Conservation (phyloP, 768 basidiomycete species). For the Phlebiopsis gigantea region DNA sequence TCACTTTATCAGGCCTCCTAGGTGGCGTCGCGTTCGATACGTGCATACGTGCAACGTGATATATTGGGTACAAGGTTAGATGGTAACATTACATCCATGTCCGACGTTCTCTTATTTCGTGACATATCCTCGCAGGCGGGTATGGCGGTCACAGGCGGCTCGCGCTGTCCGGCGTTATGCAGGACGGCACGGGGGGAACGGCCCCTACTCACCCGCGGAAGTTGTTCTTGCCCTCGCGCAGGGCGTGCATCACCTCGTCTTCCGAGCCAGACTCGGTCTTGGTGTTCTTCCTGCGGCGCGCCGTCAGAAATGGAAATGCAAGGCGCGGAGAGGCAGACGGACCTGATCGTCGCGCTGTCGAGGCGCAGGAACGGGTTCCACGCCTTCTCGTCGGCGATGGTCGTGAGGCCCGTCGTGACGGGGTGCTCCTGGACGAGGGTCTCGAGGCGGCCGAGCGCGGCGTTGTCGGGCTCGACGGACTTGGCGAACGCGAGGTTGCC, state of each 20-base stretch:
- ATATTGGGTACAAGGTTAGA: not conserved
- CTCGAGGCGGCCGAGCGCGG: conserved; percentile 52
- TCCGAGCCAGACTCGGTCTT: conserved; percentile 28
- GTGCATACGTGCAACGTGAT: not conserved
- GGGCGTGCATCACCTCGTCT: conserved; percentile 61
- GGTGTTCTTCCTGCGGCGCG: conserved; percentile 42
- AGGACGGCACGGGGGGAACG: not conserved
- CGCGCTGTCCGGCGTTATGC: not conserved
- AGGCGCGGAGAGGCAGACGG: conserved; percentile 20
- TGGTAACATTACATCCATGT: not conserved
- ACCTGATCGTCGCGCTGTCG: conserved; percentile 58
- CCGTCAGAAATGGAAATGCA: not conserved
- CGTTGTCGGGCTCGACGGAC: conserved; percentile 57
- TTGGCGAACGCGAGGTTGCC: conserved; percentile 69
- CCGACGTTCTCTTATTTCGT: too few species aligned
- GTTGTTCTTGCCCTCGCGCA: conserved; percentile 83
- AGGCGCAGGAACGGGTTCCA: conserved; percentile 97
- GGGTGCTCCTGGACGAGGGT: conserved; percentile 53
- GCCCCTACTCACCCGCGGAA: conserved; percentile 52
- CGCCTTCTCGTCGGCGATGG: conserved; percentile 88
- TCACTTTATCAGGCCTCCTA: too few species aligned
- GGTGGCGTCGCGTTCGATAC: not conserved
- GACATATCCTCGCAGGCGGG: not conserved
- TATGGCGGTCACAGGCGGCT: not conserved
- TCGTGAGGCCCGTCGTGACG: conserved; percentile 75